These are phyloP conservation scores for Aspergillus sp. DNA, from an alignment of 2,329 filamentous ascomycete genomes.

Conservation along the genomic window DNA sequence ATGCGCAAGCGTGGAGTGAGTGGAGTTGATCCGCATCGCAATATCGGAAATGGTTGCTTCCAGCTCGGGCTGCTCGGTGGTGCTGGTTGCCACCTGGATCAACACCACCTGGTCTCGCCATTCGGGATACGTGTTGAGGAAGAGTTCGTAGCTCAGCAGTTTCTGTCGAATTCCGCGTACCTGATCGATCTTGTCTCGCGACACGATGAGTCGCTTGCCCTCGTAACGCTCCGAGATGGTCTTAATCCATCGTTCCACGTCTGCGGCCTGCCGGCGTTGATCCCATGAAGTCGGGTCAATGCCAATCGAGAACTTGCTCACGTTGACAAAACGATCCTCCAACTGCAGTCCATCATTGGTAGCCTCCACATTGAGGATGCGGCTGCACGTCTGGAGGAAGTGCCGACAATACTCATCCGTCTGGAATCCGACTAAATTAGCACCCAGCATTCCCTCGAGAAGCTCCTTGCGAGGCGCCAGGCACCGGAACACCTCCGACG, in stretches of 20 bases:
- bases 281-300: slow-evolving; percentile 80
- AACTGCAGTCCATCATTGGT: slow-evolving; percentile 84
- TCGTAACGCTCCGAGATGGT: slow-evolving; percentile 81
- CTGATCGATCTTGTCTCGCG: slow-evolving; percentile 89
- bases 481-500: slow-evolving; percentile 93
- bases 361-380: slow-evolving; percentile 85
- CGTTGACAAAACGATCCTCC: slow-evolving; percentile 90
- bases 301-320: slow-evolving; percentile 81
- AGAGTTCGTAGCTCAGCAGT: slow-evolving; percentile 86
- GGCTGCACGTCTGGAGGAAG: slow-evolving; percentile 93
- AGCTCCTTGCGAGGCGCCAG: slow-evolving; percentile 83
- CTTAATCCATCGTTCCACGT: slow-evolving; percentile 76
- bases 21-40: slow-evolving; percentile 89
- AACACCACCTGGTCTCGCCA: slow-evolving; percentile 83
- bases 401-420: slow-evolving; percentile 90
- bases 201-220: slow-evolving; percentile 87
- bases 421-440: slow-evolving; percentile 91
- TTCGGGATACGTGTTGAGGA: slow-evolving; percentile 89
- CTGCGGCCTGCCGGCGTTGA: slow-evolving; percentile 67
- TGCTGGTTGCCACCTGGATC: slow-evolving; percentile 90
- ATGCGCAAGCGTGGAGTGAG: slow-evolving; percentile 85
- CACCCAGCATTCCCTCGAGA: slow-evolving; percentile 87
- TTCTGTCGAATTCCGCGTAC: slow-evolving; percentile 93
- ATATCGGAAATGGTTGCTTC: slow-evolving; percentile 90
- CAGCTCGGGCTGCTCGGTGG: slow-evolving; percentile 82